Conservation (phyloP, 352 stramenopile genomes). For the Globisporangium echinulatum region DNA sequence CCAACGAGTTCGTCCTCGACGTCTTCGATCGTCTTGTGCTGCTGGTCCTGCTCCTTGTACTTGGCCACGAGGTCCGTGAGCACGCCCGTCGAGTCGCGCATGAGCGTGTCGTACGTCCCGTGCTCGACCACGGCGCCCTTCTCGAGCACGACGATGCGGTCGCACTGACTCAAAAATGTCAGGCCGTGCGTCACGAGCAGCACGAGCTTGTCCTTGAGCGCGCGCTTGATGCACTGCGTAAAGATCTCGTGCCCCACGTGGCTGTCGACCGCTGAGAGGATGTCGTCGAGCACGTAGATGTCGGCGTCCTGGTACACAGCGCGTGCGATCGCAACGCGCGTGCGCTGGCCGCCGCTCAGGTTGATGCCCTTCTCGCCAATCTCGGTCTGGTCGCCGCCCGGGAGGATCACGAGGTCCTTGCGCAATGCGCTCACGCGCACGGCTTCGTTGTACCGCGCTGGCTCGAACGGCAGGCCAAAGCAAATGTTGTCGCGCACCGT, state of each 20-base stretch:
- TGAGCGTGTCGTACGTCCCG: slow-evolving; percentile 76
- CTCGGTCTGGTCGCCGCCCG: slow-evolving; percentile 92
- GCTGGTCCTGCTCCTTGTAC: slow-evolving; percentile 54
- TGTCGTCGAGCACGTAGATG: slow-evolving; percentile 96
- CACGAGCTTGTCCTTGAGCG: slow-evolving; percentile 86
- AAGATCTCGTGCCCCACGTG: slow-evolving; percentile 96
- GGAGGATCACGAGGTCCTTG: slow-evolving; percentile 87
- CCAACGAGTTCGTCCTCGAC: slow-evolving; percentile 23
- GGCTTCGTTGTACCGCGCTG: slow-evolving; percentile 28
- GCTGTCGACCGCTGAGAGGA: slow-evolving; percentile 95
- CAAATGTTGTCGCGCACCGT: slow-evolving; percentile 45
- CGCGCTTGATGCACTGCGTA: slow-evolving; percentile 86
- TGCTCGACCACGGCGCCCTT: slow-evolving; percentile 66
- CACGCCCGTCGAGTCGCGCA: slow-evolving; percentile 55
- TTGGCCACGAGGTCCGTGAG: slow-evolving; percentile 49
- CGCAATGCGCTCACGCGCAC: slow-evolving; percentile 66
- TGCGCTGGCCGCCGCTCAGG: slow-evolving; percentile 94
- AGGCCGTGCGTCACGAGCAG: slow-evolving; percentile 91
- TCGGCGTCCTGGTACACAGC: slow-evolving; percentile 93
- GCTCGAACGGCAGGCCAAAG: slow-evolving; percentile 35
- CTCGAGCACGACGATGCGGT: slow-evolving; percentile 52
- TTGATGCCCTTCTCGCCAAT: slow-evolving; percentile 99
- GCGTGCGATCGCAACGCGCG: slow-evolving; percentile 89
- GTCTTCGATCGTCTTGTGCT: slow-evolving; percentile 33
- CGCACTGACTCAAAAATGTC: slow-evolving; percentile 70